Percentiles rank a stretch among this genome's conserved stretches.
Evolutionary conservation across 768 basidiomycete species (phyloP).

Genomic region (Lentinula boryana): DNA sequence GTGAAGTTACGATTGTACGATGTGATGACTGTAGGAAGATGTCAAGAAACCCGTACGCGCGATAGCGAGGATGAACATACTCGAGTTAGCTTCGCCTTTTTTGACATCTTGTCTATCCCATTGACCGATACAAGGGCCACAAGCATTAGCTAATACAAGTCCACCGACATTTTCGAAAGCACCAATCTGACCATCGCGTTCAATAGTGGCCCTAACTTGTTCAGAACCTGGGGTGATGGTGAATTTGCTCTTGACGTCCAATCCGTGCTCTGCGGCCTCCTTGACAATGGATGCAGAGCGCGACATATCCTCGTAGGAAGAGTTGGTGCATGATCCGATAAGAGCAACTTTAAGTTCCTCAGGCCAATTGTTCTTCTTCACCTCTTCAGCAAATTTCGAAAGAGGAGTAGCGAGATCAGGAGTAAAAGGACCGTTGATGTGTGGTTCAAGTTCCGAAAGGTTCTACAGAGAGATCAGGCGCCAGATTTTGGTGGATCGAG

Average conservation of each 20-base stretch:
- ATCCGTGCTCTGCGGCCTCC: constrained; percentile 84
- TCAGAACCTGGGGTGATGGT: constrained; percentile 98
- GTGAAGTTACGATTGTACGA: constrained; percentile 99
- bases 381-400: constrained; percentile 88
- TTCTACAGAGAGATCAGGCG: constrained; percentile 45
- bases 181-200: constrained; percentile 89
- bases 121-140: constrained; percentile 98
- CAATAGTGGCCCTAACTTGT: constrained; percentile 97
- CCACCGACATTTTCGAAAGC: constrained; percentile 87
- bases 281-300: constrained; percentile 92
- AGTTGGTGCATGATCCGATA: constrained; percentile 99
- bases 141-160: constrained; percentile 94
- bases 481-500: not conserved
- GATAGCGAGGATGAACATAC: constrained; percentile 36
- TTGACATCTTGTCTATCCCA: constrained; percentile 97
- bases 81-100: constrained; percentile 96
- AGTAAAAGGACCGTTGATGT: constrained; percentile 99
- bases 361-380: constrained; percentile 96
- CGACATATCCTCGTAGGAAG: constrained; percentile 99
- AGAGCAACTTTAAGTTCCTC: constrained; percentile 94
- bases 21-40: constrained; percentile 70
- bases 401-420: constrained; percentile 98
- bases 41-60: too few relatives aligned
- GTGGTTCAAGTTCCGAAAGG: constrained; percentile 95
- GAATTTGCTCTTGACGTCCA: constrained; percentile 88